A percentile compares a stretch with the other conserved stretches of the same genome.
These are phyloP conservation scores for Alternaria ventricosa DNA, from an alignment of 2,329 filamentous ascomycete species.

Conservation along the genomic window DNA sequence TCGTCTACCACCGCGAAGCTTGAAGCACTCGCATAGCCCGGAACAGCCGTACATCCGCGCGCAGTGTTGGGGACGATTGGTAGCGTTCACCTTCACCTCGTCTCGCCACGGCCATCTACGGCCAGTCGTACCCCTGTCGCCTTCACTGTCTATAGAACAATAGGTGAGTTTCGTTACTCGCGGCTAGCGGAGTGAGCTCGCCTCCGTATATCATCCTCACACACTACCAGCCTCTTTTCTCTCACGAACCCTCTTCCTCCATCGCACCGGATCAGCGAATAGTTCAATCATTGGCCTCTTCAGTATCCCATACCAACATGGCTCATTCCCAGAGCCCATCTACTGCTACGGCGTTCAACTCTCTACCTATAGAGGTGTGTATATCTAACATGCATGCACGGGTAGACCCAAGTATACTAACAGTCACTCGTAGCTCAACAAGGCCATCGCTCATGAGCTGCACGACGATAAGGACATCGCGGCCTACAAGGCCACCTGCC, in stretches of 20 bases:
- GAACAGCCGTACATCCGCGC: neutral
- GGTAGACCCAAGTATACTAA: neutral
- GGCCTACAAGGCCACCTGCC: constrained; percentile 51
- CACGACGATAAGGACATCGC: constrained; percentile 53
- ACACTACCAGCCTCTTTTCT: neutral
- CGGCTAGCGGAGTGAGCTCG: neutral
- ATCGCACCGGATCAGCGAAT: neutral
- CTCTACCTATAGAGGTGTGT: constrained; percentile 42
- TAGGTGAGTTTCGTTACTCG: constrained; percentile 1
- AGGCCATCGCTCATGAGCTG: constrained; percentile 48
- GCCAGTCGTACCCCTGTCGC: neutral
- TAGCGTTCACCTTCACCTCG: constrained; percentile 6
- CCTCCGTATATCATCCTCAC: neutral
- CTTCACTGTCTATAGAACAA: constrained; percentile 8
- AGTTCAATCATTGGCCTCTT: neutral
- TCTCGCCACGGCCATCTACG: neutral
- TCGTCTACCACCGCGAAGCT: neutral
- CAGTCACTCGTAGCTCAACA: constrained; percentile 44
- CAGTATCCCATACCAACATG: constrained; percentile 14
- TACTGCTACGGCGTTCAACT: constrained; percentile 34
- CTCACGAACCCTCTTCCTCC: neutral
- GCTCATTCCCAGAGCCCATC: constrained; percentile 3
- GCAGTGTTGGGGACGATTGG: neutral
- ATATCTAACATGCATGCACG: neutral
- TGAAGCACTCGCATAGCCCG: neutral